Percentiles rank a stretch among this genome's conserved stretches.
Conservation (phyloP, 768 basidiomycete genomes). For the Candolleomyces eurysporus region DNA sequence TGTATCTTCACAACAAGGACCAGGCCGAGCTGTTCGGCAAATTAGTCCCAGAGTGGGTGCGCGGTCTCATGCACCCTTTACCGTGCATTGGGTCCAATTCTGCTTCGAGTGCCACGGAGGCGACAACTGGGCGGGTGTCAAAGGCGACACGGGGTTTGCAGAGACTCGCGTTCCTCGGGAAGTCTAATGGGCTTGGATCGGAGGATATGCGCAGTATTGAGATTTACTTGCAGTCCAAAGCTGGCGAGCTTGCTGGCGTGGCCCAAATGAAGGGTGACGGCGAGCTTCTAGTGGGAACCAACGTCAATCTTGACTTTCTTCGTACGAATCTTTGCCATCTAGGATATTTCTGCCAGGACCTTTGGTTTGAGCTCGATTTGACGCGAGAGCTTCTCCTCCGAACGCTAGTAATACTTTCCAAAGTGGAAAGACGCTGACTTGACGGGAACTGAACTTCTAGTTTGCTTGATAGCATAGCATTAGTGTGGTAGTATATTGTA, state of each 20-base stretch:
- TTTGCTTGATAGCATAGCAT: background rate
- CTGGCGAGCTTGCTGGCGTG: constrained; percentile 21
- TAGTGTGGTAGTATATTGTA: background rate
- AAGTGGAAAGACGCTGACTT: background rate
- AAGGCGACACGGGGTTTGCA: background rate
- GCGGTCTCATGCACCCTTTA: constrained; percentile 34
- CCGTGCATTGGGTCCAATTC: constrained; percentile 8
- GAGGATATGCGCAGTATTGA: background rate
- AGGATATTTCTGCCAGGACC: constrained; percentile 27
- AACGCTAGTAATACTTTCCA: constrained; percentile 4
- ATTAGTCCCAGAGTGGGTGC: constrained; percentile 37
- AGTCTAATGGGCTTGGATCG: background rate
- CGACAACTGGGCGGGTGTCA: background rate
- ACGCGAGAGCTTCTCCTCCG: constrained; percentile 23
- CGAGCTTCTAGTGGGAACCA: constrained; percentile 22
- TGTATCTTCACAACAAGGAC: constrained; percentile 38
- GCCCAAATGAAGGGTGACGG: constrained; percentile 8
- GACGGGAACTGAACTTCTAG: background rate
- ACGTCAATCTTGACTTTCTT: constrained; percentile 26
- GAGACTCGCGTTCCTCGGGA: constrained; percentile 19
- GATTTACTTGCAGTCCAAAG: background rate
- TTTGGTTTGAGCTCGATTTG: constrained; percentile 33
- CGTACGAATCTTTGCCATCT: constrained; percentile 32
- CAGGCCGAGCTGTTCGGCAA: constrained; percentile 34
- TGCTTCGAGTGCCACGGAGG: background rate